These are phyloP conservation scores for Fusarium lyarnte DNA, from an alignment of 2,329 filamentous ascomycete genomes.

Conservation along the genomic window DNA sequence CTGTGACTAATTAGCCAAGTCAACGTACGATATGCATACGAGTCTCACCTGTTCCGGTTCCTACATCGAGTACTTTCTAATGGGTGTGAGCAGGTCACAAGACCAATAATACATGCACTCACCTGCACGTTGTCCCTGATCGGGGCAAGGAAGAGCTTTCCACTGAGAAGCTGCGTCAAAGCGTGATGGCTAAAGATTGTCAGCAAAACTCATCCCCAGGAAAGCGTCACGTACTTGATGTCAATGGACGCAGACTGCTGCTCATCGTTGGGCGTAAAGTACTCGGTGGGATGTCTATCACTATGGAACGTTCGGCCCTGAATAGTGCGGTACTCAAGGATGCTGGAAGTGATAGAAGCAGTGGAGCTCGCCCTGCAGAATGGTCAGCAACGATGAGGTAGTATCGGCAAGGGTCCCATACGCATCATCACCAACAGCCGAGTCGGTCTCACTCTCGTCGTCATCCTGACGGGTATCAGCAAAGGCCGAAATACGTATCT, in stretches of 20 bases:
- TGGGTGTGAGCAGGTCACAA: background rate
- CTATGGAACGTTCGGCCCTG: conserved; percentile 40
- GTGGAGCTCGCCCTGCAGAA: conserved; percentile 34
- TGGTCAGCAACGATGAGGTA: background rate
- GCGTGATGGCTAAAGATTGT: conserved; percentile 31
- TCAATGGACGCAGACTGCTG: conserved; percentile 40
- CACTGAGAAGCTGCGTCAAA: conserved; percentile 28
- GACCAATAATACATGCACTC: background rate
- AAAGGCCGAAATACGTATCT: background rate
- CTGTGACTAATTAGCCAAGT: background rate
- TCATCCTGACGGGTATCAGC: conserved; percentile 10
- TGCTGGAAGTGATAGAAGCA: conserved; percentile 36
- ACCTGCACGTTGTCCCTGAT: conserved; percentile 31
- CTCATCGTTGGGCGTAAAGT: conserved; percentile 40
- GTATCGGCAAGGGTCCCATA: background rate
- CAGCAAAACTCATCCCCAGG: accelerated
- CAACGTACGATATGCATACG: background rate
- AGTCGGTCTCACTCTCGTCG: conserved; percentile 23
- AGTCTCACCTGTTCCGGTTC: conserved; percentile 33
- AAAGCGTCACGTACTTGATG: conserved; percentile 23
- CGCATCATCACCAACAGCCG: conserved; percentile 29
- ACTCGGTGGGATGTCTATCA: conserved; percentile 35
- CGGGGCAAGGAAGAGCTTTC: conserved; percentile 34
- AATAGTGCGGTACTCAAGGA: conserved; percentile 37
- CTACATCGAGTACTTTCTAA: conserved; percentile 38